Evolutionary conservation across 2,329 filamentous ascomycete species (phyloP).

Genomic region (Fusarium circinatum): DNA sequence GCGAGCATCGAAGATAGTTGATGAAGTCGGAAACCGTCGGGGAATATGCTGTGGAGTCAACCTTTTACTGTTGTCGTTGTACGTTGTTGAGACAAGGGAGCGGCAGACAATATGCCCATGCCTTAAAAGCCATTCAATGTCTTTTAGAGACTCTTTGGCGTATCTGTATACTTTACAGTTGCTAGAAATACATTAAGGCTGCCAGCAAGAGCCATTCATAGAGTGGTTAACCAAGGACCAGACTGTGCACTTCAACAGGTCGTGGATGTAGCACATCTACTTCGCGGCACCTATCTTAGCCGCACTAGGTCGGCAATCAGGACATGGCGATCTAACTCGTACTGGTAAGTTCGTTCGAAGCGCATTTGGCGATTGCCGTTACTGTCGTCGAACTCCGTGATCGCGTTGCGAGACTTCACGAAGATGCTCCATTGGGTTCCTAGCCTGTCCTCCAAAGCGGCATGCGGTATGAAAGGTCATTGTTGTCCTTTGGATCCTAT

Average conservation of each 20-base stretch:
- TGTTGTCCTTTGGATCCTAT: too few species aligned
- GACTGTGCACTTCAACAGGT: neutral
- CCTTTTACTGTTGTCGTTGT: neutral
- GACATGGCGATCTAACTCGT: neutral
- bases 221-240: neutral
- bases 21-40: too few species aligned
- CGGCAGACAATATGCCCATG: too few species aligned
- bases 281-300: neutral
- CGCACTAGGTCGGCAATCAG: neutral
- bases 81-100: neutral
- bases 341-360: neutral
- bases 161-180: neutral
- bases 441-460: neutral
- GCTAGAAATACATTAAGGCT: neutral
- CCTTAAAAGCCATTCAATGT: neutral
- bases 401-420: neutral
- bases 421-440: neutral
- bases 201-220: too few species aligned
- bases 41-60: neutral
- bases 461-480: accelerated
- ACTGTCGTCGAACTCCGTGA: neutral
- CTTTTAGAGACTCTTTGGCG: neutral
- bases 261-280: neutral
- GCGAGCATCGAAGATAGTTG: neutral
- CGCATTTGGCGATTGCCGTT: neutral